These are phyloP conservation scores for Withania somnifera DNA, from an alignment of 305 asterid genomes.

Conservation along the genomic window DNA sequence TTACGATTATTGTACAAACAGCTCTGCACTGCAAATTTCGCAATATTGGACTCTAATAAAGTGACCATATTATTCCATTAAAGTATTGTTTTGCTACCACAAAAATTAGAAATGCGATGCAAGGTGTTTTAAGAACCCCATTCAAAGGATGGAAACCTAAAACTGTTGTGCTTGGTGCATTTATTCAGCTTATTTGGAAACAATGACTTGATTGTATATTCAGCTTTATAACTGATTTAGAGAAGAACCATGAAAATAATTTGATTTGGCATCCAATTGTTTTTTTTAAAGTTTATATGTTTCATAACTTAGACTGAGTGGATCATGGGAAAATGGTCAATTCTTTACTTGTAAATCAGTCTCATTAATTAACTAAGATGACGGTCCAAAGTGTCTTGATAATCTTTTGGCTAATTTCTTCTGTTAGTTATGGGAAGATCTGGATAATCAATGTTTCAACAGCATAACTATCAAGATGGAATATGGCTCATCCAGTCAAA, in stretches of 20 bases:
- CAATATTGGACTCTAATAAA: not conserved
- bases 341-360: not conserved
- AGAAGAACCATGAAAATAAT: not conserved
- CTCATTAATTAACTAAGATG: not conserved
- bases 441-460: not conserved
- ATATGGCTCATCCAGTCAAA: not conserved
- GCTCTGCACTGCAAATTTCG: not conserved
- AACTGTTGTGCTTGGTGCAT: not conserved
- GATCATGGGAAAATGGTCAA: not conserved
- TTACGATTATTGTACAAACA: not conserved
- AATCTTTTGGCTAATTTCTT: not conserved
- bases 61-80: not conserved
- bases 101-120: not conserved
- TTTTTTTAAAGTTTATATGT: not conserved
- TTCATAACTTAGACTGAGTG: not conserved
- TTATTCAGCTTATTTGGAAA: not conserved
- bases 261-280: not conserved
- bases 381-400: not conserved
- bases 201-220: not conserved
- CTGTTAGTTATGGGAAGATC: not conserved
- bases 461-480: not conserved
- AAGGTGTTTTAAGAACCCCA: not conserved
- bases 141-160: not conserved
- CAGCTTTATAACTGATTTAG: not conserved
- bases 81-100: not conserved